phyloP scores from a whole-genome alignment of 2,329 filamentous ascomycete species.

The Pestalotiopsis sp. region DNA sequence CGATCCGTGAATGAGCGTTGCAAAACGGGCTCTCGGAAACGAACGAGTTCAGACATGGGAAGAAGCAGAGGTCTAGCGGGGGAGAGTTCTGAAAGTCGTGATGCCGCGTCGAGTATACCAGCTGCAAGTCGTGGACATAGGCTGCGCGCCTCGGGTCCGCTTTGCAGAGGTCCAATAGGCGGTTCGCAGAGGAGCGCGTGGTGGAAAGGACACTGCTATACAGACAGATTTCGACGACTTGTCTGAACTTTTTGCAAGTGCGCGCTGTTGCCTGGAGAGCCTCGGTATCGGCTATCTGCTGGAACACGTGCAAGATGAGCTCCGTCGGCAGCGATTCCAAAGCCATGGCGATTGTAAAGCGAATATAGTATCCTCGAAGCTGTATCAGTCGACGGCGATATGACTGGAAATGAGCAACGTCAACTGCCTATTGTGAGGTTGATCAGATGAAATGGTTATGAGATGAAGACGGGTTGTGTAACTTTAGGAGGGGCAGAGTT shows the following conservation, averaged over 20 bases:
- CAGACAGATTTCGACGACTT: background rate
- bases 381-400: background rate
- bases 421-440: too few species aligned
- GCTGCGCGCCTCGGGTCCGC: background rate
- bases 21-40: constrained; percentile 9
- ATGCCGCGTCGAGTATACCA: background rate
- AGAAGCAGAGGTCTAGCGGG: background rate
- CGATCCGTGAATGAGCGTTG: background rate
- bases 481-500: too few species aligned
- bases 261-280: background rate
- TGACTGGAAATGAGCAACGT: too few species aligned
- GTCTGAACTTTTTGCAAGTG: background rate
- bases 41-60: constrained; percentile 1
- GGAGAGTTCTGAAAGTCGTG: background rate
- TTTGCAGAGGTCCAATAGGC: background rate
- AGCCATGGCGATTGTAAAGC: background rate
- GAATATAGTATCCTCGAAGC: background rate
- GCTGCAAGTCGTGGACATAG: background rate
- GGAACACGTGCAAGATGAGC: constrained; percentile 5
- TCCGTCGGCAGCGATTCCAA: constrained; percentile 2
- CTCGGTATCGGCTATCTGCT: constrained; percentile 1
- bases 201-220: background rate
- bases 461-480: too few species aligned
- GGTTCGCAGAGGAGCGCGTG: background rate
- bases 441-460: too few species aligned